These are phyloP conservation scores for Osmanthus fragrans DNA, from an alignment of 257 asterid species.

Conservation along the genomic window DNA sequence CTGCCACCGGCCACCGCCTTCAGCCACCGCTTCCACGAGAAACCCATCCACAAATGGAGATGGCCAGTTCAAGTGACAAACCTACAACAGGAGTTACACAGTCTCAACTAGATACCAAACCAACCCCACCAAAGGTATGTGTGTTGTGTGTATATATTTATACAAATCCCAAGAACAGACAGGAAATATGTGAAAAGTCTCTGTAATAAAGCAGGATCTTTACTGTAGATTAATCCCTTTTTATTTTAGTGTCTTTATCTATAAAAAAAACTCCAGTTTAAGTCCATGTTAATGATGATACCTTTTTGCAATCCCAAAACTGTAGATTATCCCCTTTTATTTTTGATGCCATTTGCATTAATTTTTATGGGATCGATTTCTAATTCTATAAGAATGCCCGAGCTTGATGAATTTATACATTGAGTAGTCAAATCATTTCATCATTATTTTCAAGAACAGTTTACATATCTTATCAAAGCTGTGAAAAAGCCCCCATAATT, in stretches of 20 bases:
- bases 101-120: slow-evolving; percentile 41
- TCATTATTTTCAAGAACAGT: slow-evolving; percentile 39
- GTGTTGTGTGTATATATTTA: background rate
- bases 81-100: slow-evolving; percentile 37
- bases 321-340: slow-evolving; percentile 37
- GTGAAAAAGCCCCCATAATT: slow-evolving; percentile 32
- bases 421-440: slow-evolving; percentile 15
- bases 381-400: slow-evolving; percentile 10
- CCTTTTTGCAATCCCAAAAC: slow-evolving; percentile 63
- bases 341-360: background rate
- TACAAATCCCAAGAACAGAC: slow-evolving; percentile 36
- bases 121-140: slow-evolving; percentile 58
- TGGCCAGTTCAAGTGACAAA: slow-evolving; percentile 47
- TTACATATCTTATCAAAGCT: slow-evolving; percentile 42
- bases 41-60: slow-evolving; percentile 36
- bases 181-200: slow-evolving; percentile 33
- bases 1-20: slow-evolving; percentile 41
- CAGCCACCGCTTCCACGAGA: slow-evolving; percentile 38
- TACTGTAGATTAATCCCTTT: background rate
- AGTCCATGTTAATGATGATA: slow-evolving; percentile 40
- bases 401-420: background rate
- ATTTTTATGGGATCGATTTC: slow-evolving; percentile 17
- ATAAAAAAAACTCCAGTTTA: slow-evolving; percentile 37
- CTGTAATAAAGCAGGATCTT: slow-evolving; percentile 56
- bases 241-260: background rate